Percentiles rank a stretch among this genome's conserved stretches.
Evolutionary conservation across 768 basidiomycete genomes (phyloP).

Genomic region (Lactarius sp.): DNA sequence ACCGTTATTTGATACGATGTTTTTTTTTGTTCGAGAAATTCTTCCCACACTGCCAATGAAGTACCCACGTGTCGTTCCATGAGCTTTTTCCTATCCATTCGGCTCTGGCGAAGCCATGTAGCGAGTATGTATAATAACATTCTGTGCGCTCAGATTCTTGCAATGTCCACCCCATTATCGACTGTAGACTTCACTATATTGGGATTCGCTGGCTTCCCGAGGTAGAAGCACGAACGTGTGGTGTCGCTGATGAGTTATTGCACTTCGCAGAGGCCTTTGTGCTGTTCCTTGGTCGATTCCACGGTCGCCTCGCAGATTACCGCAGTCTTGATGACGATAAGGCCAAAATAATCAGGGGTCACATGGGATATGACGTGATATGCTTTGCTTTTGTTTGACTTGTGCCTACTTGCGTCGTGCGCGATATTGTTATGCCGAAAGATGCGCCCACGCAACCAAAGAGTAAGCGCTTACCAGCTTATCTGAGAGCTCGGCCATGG

Average conservation of each 20-base stretch:
- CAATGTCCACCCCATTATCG: neutral
- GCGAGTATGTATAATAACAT: constrained; percentile 20
- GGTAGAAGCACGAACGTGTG: neutral
- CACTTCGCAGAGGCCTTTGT: neutral
- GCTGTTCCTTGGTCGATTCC: neutral
- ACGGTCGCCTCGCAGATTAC: constrained; percentile 5
- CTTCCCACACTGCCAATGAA: constrained; percentile 9
- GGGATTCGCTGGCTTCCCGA: constrained; percentile 1
- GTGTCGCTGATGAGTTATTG: neutral
- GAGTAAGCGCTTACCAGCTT: neutral
- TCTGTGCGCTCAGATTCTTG: neutral
- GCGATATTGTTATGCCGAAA: neutral
- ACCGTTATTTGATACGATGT: neutral
- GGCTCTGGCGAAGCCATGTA: constrained; percentile 16
- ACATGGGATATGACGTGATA: constrained; percentile 3
- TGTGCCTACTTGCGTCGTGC: neutral
- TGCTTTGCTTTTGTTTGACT: neutral
- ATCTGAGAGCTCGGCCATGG: too few relatives aligned
- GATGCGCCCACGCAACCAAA: neutral
- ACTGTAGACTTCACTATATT: neutral
- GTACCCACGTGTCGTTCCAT: constrained; percentile 2
- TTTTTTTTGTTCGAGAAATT: neutral
- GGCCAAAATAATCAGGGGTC: neutral
- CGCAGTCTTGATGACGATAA: neutral
- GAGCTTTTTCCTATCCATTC: constrained; percentile 8